Percentiles rank a stretch among this genome's conserved stretches.
Conservation (phyloP, 805 yeast species). For the Barnettozyma sucrosica region DNA sequence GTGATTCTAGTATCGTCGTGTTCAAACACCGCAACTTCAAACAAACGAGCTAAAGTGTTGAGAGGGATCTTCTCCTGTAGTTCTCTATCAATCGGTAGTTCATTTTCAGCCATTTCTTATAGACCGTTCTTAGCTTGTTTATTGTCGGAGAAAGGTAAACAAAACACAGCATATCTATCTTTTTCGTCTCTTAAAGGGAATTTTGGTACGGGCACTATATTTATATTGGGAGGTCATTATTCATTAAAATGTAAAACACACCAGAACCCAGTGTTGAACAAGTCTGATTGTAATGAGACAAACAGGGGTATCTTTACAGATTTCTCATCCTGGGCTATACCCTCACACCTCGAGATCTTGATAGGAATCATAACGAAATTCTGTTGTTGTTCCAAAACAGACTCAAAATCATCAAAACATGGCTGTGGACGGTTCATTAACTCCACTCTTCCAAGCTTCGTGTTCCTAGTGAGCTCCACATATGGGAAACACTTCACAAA, state of each 20-base stretch:
- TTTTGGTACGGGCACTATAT: neutral
- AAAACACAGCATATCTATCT: neutral
- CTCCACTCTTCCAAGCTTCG: conserved; percentile 29
- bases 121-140: neutral
- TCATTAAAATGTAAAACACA: conserved; percentile 10
- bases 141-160: neutral
- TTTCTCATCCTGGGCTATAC: neutral
- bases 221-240: too few species aligned
- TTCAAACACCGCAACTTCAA: conserved; percentile 46
- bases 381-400: conserved; percentile 18
- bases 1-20: conserved; percentile 42
- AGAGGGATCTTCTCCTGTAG: conserved; percentile 16
- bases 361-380: conserved; percentile 29
- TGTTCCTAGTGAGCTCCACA: conserved; percentile 20
- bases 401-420: conserved; percentile 8
- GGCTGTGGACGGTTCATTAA: conserved; percentile 22
- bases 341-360: conserved; percentile 4
- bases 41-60: conserved; percentile 43
- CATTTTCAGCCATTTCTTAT: neutral
- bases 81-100: neutral
- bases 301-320: conserved; percentile 19
- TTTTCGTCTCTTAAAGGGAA: neutral
- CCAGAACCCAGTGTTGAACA: conserved; percentile 20
- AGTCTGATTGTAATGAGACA: conserved; percentile 18
- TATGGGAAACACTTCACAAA: conserved; percentile 28